These are phyloP conservation scores for Neurospora sublineolata DNA, from an alignment of 495 filamentous ascomycete genomes.

Conservation along the genomic window DNA sequence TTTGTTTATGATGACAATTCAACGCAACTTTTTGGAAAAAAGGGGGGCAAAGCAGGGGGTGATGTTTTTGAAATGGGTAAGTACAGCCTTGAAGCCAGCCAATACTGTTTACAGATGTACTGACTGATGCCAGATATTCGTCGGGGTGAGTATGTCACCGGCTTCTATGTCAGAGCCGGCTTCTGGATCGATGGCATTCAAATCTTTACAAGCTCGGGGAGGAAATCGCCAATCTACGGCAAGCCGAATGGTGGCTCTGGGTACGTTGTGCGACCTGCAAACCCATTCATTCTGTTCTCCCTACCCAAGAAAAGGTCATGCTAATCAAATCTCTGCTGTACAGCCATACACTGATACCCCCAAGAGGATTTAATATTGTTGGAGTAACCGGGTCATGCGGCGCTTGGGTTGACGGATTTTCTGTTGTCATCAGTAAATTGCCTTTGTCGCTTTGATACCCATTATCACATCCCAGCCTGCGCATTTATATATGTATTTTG, in stretches of 20 bases:
- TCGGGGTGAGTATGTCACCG: conserved; percentile 74
- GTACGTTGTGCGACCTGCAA: conserved; percentile 36
- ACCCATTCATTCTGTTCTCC: neutral
- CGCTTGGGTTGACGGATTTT: conserved; percentile 80
- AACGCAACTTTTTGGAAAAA: conserved; percentile 81
- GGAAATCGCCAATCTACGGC: conserved; percentile 76
- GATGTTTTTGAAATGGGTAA: conserved; percentile 68
- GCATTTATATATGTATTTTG: neutral
- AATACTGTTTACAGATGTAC: neutral
- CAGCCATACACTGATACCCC: conserved; percentile 83
- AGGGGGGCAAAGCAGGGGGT: conserved; percentile 61
- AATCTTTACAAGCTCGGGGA: conserved; percentile 76
- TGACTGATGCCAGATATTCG: conserved; percentile 51
- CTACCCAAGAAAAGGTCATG: neutral
- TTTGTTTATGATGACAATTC: conserved; percentile 86
- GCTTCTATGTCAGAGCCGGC: conserved; percentile 75
- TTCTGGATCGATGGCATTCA: conserved; percentile 85
- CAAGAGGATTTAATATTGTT: conserved; percentile 78
- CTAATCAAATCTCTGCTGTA: conserved; percentile 3
- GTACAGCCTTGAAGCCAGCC: conserved; percentile 11
- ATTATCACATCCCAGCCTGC: neutral
- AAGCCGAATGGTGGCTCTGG: conserved; percentile 69
- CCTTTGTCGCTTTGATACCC: neutral
- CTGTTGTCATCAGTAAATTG: conserved; percentile 62
- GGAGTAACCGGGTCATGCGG: conserved; percentile 77